Percentiles rank a stretch among this genome's conserved stretches.
phyloP scores from a whole-genome alignment of 139 green algal genomes.

The Tetradesmus obliquus region DNA sequence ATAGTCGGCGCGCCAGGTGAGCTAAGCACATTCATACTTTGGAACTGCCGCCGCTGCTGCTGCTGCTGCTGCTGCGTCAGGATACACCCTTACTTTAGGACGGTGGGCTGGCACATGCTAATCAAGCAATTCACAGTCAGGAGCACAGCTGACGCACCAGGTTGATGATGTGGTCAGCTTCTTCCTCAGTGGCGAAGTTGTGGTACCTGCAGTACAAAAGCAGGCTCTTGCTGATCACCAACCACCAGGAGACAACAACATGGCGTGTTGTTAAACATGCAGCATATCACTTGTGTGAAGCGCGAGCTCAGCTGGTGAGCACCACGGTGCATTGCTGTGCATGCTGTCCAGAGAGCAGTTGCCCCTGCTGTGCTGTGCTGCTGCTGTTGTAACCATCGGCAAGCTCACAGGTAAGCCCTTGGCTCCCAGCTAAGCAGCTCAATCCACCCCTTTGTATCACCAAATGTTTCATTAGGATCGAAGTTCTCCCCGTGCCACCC shows the following conservation, averaged over 20 bases:
- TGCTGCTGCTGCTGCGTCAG: too few relatives aligned
- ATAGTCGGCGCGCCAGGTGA: not conserved
- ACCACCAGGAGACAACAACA: not conserved
- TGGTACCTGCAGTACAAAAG: slow-evolving; percentile 17
- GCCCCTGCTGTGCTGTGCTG: not conserved
- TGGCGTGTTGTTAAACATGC: not conserved
- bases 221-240: not conserved
- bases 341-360: not conserved
- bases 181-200: slow-evolving; percentile 29
- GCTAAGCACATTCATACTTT: too few relatives aligned
- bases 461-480: slow-evolving; percentile 1
- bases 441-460: slow-evolving; percentile 7
- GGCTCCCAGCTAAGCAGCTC: slow-evolving; percentile 35
- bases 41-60: too few relatives aligned
- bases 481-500: slow-evolving; percentile 35
- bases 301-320: not conserved
- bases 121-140: not conserved
- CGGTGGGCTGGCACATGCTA: not conserved
- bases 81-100: too few relatives aligned
- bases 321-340: not conserved
- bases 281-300: not conserved
- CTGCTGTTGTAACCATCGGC: not conserved
- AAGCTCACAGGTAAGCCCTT: slow-evolving; percentile 31
- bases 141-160: not conserved
- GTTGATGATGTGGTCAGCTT: slow-evolving; percentile 34